phyloP scores from a whole-genome alignment of 2,329 filamentous ascomycete species.

The Paraconiothyrium sp. region DNA sequence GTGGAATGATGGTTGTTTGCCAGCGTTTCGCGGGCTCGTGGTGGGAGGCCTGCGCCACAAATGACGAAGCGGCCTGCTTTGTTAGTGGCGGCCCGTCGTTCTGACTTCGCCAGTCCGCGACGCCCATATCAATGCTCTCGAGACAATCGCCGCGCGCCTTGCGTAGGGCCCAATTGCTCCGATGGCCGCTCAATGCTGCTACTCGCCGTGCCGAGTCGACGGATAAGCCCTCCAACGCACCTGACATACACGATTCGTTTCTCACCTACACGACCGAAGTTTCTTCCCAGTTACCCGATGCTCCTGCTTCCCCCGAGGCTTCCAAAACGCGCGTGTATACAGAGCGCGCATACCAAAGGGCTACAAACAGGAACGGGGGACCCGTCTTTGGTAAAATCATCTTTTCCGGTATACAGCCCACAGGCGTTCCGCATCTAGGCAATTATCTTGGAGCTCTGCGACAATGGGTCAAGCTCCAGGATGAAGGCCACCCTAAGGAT shows the following conservation, averaged over 20 bases:
- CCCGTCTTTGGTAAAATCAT: conserved; percentile 55
- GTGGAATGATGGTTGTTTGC: conserved; percentile 20
- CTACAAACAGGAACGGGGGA: neutral
- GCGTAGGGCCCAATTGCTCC: conserved; percentile 27
- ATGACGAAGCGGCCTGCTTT: conserved; percentile 35
- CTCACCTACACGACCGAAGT: neutral
- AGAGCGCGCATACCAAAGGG: too few species aligned
- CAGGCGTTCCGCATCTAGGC: conserved; percentile 89
- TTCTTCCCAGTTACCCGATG: neutral
- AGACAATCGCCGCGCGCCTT: conserved; percentile 26
- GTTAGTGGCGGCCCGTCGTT: conserved; percentile 21
- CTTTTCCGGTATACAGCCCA: conserved; percentile 98
- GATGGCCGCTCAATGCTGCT: conserved; percentile 15
- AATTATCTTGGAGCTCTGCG: conserved; percentile 93
- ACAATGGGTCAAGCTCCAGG: conserved; percentile 85
- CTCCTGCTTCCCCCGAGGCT: neutral
- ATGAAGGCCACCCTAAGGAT: conserved; percentile 64
- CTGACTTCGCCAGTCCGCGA: conserved; percentile 8
- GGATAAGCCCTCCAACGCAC: conserved; percentile 13
- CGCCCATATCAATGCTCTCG: conserved; percentile 34
- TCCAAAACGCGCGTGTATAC: too few species aligned
- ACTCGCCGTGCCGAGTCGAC: conserved; percentile 21
- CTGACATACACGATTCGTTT: neutral
- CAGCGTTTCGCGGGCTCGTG: conserved; percentile 19
- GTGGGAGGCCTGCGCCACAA: conserved; percentile 32